Base-by-base conservation (phyloP, 169 alveolate genomes). In the Eimeria acervulina region DNA sequence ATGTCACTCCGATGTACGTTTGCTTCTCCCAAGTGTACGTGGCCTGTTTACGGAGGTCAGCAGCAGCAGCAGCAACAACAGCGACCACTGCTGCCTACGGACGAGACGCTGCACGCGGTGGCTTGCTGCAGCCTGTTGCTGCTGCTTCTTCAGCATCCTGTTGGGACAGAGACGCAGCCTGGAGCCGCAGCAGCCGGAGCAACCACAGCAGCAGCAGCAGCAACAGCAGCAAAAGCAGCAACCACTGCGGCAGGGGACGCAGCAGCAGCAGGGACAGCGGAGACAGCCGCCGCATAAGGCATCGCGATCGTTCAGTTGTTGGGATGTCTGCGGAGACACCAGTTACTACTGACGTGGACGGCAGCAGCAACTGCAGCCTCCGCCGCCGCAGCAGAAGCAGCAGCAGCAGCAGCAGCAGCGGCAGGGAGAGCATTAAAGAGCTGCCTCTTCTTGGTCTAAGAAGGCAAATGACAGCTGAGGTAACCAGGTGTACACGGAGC, bases 261-360 rank as follows among this genome's bases (percentile, higher is more conserved):
- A 51, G 92, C 92, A 84, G 92, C 92, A 84, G 92, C 78, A 84
- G 90, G 2, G 68, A 63, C 10, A 81, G 92, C 72, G 31, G 78
- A 63, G 26, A 15, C n/a, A 80, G 63, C 68, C 7, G 84, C 84
- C 51, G n/a, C 28, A 19, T 19, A 36, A 33, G n/a, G 51, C 84
- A 33, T 19, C 33, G 84, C 12, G 33, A 19, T 8, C 52, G 33
- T 26, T 19, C 33, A 36, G 31, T n/a, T 1, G 6, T 36, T 17
- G 84, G 84, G 52, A 31, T 19, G 21, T 40, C 52, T 33, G 44
- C 31, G 51, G 84, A 72, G 51, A 72, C 84, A 40, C 84, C 55
- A 6, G 52, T 36, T 6, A 15, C 52, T 17, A 72, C 84, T 26
- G 84, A 72, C 51, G 4, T 72, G 44, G 44, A 72, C 8, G 44